Evolutionary conservation across 2,329 filamentous ascomycete species (phyloP), one percentile per base, ranked within the genome.

Genomic region (Xylariales sp.): DNA sequence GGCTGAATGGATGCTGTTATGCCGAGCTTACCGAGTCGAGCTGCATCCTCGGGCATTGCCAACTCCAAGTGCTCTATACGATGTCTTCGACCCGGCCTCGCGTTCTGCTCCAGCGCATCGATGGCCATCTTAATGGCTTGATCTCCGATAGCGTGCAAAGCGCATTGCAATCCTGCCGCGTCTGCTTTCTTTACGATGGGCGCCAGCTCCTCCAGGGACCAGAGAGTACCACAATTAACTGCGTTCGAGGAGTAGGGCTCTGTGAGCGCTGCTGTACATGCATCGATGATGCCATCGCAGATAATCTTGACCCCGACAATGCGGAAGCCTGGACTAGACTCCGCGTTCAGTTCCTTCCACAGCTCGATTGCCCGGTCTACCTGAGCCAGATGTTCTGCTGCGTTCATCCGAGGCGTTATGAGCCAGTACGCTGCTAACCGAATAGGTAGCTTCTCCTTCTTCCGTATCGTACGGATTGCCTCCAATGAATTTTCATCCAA

Each of bases 1-100:
- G 76, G 72, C 50, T 80, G 75, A 12, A 80, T 67, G 1, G 73
- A 77, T 0, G 76, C 76, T 1, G 74, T 79, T 59, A 84, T 81
- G 36, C 79, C 77, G 4, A 80, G 61, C 18, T 62, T 53, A 5
- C 78, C 80, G 1, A 84, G 68, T 1, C 79, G 64, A 2, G 53
- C 62, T 1, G 76, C 80, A 49, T 84, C 80, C 42, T 66, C 63
- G 0, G 66, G 64, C 0, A 68, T 69, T 0, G 78, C 67, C 21
- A 84, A 66, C 55, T 84, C 80, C 3, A 84, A 62, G 52, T 84
- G 80, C 59, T 84, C 80, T 48, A 84, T 78, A 12, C 80, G 70
- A 38, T 81, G 80, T 3, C 80, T 69, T 6, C 70, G 68, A 1
- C 63, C 66, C 0, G 69, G 65, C 46, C 60, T 62, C 0, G 61